These are phyloP conservation scores for Aspergillus diversus DNA, from an alignment of 495 filamentous ascomycete species.

Conservation along the genomic window DNA sequence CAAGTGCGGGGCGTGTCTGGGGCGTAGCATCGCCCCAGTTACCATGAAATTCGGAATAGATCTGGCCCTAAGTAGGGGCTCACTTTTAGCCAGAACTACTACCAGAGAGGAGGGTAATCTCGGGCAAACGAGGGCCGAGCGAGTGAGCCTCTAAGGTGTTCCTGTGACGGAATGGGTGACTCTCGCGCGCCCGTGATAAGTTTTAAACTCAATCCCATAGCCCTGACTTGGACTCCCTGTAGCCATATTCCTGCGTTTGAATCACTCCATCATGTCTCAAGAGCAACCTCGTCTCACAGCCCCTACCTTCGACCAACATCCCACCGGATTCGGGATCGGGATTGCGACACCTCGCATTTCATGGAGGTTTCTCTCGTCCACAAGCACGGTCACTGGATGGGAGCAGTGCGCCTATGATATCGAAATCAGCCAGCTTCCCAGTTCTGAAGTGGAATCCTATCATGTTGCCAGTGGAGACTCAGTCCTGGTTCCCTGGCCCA, in stretches of 20 bases:
- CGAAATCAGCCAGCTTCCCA: constrained; percentile 27
- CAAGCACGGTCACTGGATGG: constrained; percentile 33
- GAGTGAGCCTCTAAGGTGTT: background rate
- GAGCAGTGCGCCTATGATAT: constrained; percentile 42
- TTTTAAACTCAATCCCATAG: too few relatives aligned
- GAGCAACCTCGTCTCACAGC: constrained; percentile 5
- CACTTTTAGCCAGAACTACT: too few relatives aligned
- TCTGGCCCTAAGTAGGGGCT: too few relatives aligned
- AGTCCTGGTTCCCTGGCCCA: constrained; percentile 54
- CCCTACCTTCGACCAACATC: constrained; percentile 32
- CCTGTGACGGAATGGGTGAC: too few relatives aligned
- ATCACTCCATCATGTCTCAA: background rate
- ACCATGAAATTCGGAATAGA: too few relatives aligned
- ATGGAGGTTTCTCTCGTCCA: constrained; percentile 39
- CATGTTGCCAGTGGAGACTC: constrained; percentile 23
- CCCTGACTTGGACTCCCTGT: background rate
- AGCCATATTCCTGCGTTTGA: background rate
- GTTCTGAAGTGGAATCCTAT: background rate
- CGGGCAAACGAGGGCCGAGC: background rate
- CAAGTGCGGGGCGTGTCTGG: too few relatives aligned
- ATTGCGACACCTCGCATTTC: constrained; percentile 36
- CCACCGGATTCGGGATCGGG: constrained; percentile 35
- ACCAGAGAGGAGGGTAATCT: too few relatives aligned
- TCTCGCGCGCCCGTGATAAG: too few relatives aligned
- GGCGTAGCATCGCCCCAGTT: too few relatives aligned